Conservation (phyloP, 2,329 filamentous ascomycete species). For the Sarocladium kiliense region DNA sequence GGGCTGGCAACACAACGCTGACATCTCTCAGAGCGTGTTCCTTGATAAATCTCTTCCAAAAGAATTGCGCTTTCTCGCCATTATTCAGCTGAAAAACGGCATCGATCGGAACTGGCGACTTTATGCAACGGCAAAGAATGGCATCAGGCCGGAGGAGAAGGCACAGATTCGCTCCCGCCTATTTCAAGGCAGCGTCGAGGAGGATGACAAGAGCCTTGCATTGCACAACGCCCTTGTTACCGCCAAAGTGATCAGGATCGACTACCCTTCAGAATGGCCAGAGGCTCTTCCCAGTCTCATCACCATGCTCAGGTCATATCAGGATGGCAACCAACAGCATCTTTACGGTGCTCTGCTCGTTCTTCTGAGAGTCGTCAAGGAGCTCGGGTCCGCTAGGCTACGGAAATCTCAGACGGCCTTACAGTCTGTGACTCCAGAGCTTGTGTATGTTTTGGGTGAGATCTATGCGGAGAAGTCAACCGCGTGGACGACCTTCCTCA, state of each 20-base stretch:
- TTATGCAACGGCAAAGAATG: slow-evolving; percentile 52
- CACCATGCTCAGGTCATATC: slow-evolving; percentile 50
- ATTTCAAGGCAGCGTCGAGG: slow-evolving; percentile 70
- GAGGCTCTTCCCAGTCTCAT: slow-evolving; percentile 57
- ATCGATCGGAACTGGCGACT: slow-evolving; percentile 89
- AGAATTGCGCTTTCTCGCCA: slow-evolving; percentile 79
- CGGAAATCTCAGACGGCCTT: slow-evolving; percentile 70
- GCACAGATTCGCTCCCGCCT: slow-evolving; percentile 67
- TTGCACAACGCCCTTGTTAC: slow-evolving; percentile 84
- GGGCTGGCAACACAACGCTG: slow-evolving; percentile 10
- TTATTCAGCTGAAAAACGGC: slow-evolving; percentile 94
- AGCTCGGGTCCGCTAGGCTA: slow-evolving; percentile 75
- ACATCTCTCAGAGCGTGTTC: slow-evolving; percentile 62
- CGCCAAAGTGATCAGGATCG: slow-evolving; percentile 82
- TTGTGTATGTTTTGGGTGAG: slow-evolving; percentile 71
- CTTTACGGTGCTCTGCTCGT: slow-evolving; percentile 71
- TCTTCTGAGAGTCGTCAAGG: slow-evolving; percentile 83
- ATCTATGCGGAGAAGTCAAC: slow-evolving; percentile 74
- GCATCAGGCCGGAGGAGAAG: slow-evolving; percentile 72
- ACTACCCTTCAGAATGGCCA: slow-evolving; percentile 84
- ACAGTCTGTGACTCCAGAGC: slow-evolving; percentile 73
- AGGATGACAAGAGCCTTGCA: slow-evolving; percentile 70
- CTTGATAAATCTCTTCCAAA: slow-evolving; percentile 71
- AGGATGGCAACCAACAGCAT: slow-evolving; percentile 54
- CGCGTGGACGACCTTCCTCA: slow-evolving; percentile 61